Percentiles rank a stretch among this genome's conserved stretches.
Evolutionary conservation across 148 eudicot species (phyloP).

Genomic region (Oxyria digyna): DNA sequence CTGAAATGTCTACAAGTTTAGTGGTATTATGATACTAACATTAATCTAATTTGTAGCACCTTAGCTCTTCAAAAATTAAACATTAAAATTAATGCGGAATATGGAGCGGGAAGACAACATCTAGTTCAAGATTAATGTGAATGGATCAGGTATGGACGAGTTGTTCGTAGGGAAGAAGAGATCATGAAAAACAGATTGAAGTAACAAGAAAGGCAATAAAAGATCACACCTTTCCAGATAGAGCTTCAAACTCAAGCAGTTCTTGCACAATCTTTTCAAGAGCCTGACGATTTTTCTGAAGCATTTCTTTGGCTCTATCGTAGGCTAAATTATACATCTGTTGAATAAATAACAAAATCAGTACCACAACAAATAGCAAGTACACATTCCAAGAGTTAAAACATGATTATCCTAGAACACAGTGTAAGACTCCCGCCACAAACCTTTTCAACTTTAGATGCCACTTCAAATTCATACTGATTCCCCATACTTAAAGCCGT

Average conservation of each 20-base stretch:
- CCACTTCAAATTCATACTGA: slow-evolving; percentile 64
- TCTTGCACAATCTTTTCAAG: slow-evolving; percentile 77
- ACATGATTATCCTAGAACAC: neutral
- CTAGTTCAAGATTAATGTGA: neutral
- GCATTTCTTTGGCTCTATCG: slow-evolving; percentile 74
- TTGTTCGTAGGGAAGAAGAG: neutral
- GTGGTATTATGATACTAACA: neutral
- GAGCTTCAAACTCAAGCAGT: slow-evolving; percentile 62
- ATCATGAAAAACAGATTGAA: neutral
- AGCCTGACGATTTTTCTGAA: slow-evolving; percentile 51
- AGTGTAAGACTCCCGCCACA: slow-evolving; percentile 1
- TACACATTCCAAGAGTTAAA: neutral
- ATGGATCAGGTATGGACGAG: neutral
- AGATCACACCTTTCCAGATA: slow-evolving; percentile 65
- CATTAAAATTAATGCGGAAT: neutral
- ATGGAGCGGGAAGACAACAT: neutral
- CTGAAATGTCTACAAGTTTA: neutral
- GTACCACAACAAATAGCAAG: neutral
- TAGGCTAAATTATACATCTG: slow-evolving; percentile 72
- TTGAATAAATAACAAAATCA: slow-evolving; percentile 8
- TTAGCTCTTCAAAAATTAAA: too few species aligned
- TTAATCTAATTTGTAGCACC: neutral
- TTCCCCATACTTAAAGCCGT: slow-evolving; percentile 76
- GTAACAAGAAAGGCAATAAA: slow-evolving; percentile 5
- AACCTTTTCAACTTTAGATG: slow-evolving; percentile 80